These are phyloP conservation scores for Metrosideros polymorpha DNA, from an alignment of 441 rosid genomes.

Conservation along the genomic window DNA sequence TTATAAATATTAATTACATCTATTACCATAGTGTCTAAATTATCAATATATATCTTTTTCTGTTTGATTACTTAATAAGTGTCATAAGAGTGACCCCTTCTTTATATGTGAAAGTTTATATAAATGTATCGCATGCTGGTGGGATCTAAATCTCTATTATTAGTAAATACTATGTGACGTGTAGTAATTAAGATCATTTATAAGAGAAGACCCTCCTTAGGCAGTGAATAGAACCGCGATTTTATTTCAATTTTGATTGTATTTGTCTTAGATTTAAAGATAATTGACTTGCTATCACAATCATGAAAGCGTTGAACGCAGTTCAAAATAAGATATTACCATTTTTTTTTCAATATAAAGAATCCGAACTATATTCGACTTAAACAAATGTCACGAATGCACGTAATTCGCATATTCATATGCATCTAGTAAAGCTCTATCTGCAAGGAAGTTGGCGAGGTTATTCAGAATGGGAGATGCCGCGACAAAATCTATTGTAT, in stretches of 20 bases:
- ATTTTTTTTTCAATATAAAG: neutral
- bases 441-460: neutral
- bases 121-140: neutral
- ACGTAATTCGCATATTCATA: accelerated
- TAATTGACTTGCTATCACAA: neutral
- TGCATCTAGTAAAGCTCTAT: neutral
- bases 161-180: neutral
- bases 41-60: neutral
- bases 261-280: neutral
- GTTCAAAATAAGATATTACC: neutral
- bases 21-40: neutral
- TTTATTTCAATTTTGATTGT: neutral
- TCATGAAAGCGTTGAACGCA: neutral
- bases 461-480: neutral
- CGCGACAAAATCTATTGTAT: no score
- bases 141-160: neutral
- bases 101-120: neutral
- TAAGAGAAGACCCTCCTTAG: neutral
- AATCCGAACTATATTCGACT: neutral
- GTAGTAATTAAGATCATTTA: neutral
- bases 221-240: neutral
- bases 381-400: neutral
- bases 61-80: neutral
- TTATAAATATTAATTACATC: neutral
- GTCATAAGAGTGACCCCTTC: neutral